Conservation (phyloP, 345 rosid species). For the Sonneratia alba region DNA sequence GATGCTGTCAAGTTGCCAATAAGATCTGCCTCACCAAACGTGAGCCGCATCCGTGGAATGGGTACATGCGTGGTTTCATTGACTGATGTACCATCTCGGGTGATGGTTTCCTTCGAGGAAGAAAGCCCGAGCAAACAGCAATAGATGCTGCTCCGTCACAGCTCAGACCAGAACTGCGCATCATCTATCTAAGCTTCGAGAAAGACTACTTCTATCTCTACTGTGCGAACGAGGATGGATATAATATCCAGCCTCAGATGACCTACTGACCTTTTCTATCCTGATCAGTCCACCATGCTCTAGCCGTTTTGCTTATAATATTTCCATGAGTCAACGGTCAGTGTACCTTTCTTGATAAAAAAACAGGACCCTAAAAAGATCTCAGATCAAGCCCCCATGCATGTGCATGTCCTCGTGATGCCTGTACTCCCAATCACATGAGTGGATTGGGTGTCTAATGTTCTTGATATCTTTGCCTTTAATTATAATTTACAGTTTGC, state of each 20-base stretch:
- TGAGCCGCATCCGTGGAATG: neutral
- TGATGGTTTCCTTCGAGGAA: neutral
- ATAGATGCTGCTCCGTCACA: neutral
- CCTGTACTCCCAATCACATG: neutral
- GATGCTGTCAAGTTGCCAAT: too few species aligned
- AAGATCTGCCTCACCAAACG: too few species aligned
- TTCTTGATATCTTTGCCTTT: constrained; percentile 2
- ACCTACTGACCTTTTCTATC: neutral
- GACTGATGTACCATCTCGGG: neutral
- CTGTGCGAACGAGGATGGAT: neutral
- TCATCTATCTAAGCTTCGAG: neutral
- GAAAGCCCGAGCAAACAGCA: neutral
- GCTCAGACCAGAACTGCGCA: neutral
- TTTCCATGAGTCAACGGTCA: neutral
- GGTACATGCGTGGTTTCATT: neutral
- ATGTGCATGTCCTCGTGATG: constrained; percentile 1
- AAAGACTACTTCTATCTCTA: neutral
- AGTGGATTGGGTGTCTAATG: neutral
- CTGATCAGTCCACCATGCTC: neutral
- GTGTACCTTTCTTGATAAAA: neutral
- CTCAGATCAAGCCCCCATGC: neutral
- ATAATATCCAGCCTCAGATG: neutral
- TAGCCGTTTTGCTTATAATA: neutral
- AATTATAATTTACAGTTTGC: neutral
- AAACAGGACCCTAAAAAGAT: neutral